Evolutionary conservation across 208 protist species (phyloP).

Genomic region (Acanthamoeba royreba): DNA sequence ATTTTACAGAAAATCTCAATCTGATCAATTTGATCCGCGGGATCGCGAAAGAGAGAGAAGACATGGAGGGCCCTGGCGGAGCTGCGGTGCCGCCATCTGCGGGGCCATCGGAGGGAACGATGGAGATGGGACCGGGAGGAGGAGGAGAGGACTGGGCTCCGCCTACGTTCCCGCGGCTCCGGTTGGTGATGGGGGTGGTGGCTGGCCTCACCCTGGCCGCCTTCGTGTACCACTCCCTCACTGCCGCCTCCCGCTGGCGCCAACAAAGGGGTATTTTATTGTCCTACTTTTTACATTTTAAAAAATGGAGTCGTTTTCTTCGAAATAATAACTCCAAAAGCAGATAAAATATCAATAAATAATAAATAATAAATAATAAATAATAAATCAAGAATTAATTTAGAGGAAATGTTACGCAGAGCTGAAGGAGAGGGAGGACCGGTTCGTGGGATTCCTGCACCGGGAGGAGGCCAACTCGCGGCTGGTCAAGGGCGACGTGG

Average conservation of each 20-base stretch:
- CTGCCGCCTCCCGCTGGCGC: not conserved
- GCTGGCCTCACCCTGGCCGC: not conserved
- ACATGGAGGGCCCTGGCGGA: too few relatives aligned
- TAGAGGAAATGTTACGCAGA: not conserved
- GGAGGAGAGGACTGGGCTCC: not conserved
- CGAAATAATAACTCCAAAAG: not conserved
- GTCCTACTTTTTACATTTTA: not conserved
- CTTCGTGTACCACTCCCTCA: not conserved
- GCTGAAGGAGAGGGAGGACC: not conserved
- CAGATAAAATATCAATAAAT: not conserved
- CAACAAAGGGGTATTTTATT: not conserved
- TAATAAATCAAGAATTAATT: not conserved
- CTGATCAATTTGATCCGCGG: too few relatives aligned
- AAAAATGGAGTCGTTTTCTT: not conserved
- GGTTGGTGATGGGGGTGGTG: not conserved
- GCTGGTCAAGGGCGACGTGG: not conserved
- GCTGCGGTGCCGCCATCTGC: too few relatives aligned
- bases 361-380: not conserved
- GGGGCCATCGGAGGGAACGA: too few relatives aligned
- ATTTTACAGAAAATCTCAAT: too few relatives aligned
- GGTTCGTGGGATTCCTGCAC: not conserved
- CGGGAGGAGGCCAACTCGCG: constrained; percentile 13
- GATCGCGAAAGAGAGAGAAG: too few relatives aligned
- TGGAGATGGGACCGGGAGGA: too few relatives aligned
- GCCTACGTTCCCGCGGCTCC: not conserved